Percentiles rank a stretch among this genome's conserved stretches.
Evolutionary conservation across 306 rosid species (phyloP).

Genomic region (Vigna radiata): DNA sequence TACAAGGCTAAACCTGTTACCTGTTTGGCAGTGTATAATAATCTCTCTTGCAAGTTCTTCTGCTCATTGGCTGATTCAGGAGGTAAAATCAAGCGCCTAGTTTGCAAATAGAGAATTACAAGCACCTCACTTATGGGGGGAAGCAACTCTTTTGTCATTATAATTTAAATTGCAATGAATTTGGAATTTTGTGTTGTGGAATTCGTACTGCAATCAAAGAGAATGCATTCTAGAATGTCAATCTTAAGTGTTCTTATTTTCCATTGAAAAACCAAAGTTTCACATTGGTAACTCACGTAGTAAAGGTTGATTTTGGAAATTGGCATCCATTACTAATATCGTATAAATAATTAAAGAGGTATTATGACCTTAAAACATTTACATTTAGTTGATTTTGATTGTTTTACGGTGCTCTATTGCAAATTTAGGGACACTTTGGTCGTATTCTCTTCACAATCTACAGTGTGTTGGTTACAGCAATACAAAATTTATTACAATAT

Average conservation of each 20-base stretch:
- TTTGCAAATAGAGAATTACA: constrained; percentile 7
- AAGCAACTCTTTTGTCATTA: not conserved
- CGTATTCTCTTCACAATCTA: not conserved
- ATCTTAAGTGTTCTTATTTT: not conserved
- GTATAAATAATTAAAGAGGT: not conserved
- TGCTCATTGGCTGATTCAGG: not conserved
- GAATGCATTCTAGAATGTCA: not conserved
- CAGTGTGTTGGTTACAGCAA: not conserved
- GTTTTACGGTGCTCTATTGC: not conserved
- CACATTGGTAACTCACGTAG: not conserved
- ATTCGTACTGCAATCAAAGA: not conserved
- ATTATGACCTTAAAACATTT: not conserved
- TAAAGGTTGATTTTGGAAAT: too few species aligned
- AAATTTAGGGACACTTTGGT: not conserved
- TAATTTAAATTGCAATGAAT: not conserved
- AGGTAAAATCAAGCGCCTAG: not conserved
- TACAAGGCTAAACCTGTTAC: constrained; percentile 14
- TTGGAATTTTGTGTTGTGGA: not conserved
- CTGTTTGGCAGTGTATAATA: not conserved
- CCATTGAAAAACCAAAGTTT: not conserved
- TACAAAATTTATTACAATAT: not conserved
- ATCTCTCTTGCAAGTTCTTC: constrained; percentile 10
- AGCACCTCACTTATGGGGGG: not conserved
- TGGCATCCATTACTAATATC: too few species aligned
- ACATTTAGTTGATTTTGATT: constrained; percentile 28